Evolutionary conservation across 129 eudicot genomes (phyloP).

Genomic region (Flaveria brownii): DNA sequence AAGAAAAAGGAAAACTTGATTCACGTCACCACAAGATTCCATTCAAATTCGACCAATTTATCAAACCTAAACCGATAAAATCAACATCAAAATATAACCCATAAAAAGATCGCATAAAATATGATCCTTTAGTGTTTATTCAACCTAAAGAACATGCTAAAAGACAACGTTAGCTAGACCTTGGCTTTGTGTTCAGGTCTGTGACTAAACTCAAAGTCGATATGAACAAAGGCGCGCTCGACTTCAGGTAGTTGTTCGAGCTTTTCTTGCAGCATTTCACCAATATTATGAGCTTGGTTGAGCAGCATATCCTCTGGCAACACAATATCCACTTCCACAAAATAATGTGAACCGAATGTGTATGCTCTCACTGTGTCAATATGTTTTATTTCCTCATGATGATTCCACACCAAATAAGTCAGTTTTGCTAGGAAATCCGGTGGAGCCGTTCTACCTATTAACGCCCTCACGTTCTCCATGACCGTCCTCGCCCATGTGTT

Average conservation of each 20-base stretch:
- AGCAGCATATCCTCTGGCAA: slow-evolving; percentile 82
- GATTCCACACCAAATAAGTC: slow-evolving; percentile 93
- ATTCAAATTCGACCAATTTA: not conserved
- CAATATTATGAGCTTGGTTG: slow-evolving; percentile 82
- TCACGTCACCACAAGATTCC: slow-evolving; percentile 4
- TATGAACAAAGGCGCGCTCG: slow-evolving; percentile 86
- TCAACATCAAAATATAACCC: not conserved
- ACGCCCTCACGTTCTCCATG: slow-evolving; percentile 66
- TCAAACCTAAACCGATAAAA: not conserved
- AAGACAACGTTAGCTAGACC: slow-evolving; percentile 3
- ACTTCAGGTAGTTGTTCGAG: slow-evolving; percentile 88
- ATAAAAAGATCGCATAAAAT: not conserved
- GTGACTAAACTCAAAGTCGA: slow-evolving; percentile 87
- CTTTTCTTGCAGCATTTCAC: slow-evolving; percentile 87
- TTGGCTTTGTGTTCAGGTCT: slow-evolving; percentile 74
- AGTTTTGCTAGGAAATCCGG: slow-evolving; percentile 79
- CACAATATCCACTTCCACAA: slow-evolving; percentile 93
- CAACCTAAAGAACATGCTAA: not conserved
- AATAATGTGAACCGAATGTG: slow-evolving; percentile 84
- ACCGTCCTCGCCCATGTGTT: slow-evolving; percentile 83
- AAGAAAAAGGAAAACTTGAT: not conserved
- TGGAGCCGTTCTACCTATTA: slow-evolving; percentile 94
- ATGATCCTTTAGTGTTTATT: slow-evolving; percentile 10
- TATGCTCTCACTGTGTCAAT: slow-evolving; percentile 93
- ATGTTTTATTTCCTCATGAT: slow-evolving; percentile 79